Percentiles rank a stretch among this genome's conserved stretches.
Evolutionary conservation across 345 rosid genomes (phyloP).

Genomic region (Eucalyptus paniculata): DNA sequence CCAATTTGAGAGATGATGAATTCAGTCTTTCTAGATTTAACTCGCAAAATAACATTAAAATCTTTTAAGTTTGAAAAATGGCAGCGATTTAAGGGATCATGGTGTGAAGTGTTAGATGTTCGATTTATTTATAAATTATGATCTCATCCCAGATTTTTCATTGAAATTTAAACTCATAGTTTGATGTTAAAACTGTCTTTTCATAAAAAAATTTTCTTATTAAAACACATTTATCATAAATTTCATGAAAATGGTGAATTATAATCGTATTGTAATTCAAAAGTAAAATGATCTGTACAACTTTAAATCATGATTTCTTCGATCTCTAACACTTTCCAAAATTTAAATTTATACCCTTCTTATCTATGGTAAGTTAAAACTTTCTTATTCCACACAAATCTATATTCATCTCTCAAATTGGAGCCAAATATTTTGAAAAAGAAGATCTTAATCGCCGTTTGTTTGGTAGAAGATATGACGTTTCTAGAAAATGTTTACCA

Average conservation of each 20-base stretch:
- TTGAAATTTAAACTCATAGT: neutral
- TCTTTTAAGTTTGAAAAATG: neutral
- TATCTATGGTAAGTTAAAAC: neutral
- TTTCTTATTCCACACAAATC: neutral
- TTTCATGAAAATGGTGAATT: neutral
- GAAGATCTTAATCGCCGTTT: accelerated
- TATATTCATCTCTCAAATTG: neutral
- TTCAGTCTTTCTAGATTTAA: neutral
- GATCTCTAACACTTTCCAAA: neutral
- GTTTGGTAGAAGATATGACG: accelerated
- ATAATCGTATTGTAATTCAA: neutral
- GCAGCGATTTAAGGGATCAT: neutral
- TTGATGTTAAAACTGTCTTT: neutral
- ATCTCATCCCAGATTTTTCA: neutral
- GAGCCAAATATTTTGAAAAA: neutral
- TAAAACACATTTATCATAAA: neutral
- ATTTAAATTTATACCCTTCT: neutral
- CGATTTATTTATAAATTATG: neutral
- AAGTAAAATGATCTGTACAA: neutral
- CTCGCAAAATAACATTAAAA: neutral
- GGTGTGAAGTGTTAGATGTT: neutral
- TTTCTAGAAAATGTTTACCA: accelerated
- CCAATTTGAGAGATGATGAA: neutral
- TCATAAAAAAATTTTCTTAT: neutral
- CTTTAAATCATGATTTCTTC: neutral